Conservation (phyloP, 2,329 filamentous ascomycete genomes). For the Colletotrichum ledebouriae region DNA sequence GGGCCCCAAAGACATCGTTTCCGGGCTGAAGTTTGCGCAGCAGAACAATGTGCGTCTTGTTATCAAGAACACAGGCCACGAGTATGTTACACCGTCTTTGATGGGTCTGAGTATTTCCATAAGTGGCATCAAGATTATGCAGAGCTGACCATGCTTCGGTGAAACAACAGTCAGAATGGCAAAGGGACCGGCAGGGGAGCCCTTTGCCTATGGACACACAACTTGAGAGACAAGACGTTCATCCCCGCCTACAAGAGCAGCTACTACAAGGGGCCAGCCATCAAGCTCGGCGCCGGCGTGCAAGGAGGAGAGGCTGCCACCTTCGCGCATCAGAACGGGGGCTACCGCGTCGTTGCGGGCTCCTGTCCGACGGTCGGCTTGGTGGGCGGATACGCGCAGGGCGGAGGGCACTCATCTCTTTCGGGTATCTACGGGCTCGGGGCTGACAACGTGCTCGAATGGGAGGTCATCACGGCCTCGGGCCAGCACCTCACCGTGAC, state of each 20-base stretch:
- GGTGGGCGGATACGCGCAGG: constrained; percentile 67
- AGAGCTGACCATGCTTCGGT: not conserved
- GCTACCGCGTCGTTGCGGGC: constrained; percentile 61
- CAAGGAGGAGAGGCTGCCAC: constrained; percentile 59
- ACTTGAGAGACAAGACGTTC: constrained; percentile 47
- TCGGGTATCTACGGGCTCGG: constrained; percentile 61
- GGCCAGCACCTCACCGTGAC: constrained; percentile 57
- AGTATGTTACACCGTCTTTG: constrained; percentile 50
- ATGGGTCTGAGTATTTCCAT: not conserved
- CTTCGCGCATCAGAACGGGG: constrained; percentile 51
- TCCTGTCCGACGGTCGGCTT: constrained; percentile 62
- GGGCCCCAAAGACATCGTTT: constrained; percentile 45
- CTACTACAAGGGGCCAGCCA: constrained; percentile 64
- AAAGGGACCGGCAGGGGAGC: not conserved
- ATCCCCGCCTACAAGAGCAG: not conserved
- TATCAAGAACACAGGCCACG: constrained; percentile 70
- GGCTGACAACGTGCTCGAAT: constrained; percentile 65
- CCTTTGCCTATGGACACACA: not conserved
- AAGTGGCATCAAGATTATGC: constrained; percentile 7
- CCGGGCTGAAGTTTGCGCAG: constrained; percentile 49
- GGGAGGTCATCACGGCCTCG: constrained; percentile 60
- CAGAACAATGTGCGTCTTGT: constrained; percentile 63
- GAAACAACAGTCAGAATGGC: constrained; percentile 4
- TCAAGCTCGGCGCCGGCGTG: constrained; percentile 68
- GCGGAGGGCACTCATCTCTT: constrained; percentile 65